A percentile compares a stretch with the other conserved stretches of the same genome.
Evolutionary conservation across 345 rosid genomes (phyloP).

Genomic region (Syzygium aromaticum): DNA sequence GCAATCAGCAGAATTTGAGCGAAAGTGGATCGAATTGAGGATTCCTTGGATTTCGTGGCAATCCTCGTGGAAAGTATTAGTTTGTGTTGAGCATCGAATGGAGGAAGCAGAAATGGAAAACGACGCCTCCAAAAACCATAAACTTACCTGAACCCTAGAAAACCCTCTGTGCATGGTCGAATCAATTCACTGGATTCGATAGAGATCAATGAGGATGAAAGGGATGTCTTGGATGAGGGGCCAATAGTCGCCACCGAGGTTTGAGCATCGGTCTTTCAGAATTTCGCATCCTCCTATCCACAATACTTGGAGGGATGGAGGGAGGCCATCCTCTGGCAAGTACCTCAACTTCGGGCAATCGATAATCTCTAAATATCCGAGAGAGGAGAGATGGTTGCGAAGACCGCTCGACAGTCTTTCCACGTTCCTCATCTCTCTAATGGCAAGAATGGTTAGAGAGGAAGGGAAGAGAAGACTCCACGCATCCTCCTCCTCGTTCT

Average conservation of each 20-base stretch:
- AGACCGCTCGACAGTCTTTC: background rate
- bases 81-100: background rate
- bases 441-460: fast-evolving
- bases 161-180: background rate
- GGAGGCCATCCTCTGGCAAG: background rate
- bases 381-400: background rate
- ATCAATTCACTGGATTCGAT: background rate
- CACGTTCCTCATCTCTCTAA: background rate
- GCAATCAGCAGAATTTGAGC: too few species aligned
- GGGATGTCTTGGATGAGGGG: background rate
- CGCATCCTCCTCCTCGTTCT: background rate
- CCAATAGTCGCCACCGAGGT: background rate
- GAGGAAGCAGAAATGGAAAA: background rate
- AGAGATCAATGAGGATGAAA: background rate
- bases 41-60: background rate
- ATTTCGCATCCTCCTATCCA: background rate
- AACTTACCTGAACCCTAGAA: background rate
- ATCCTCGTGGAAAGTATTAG: background rate
- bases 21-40: background rate
- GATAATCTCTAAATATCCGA: too few species aligned
- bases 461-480: background rate
- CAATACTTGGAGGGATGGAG: background rate
- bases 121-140: background rate
- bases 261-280: background rate
- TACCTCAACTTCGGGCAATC: background rate